phyloP scores from a whole-genome alignment of 179 eudicot species.

The Amaranthus tricolor region DNA sequence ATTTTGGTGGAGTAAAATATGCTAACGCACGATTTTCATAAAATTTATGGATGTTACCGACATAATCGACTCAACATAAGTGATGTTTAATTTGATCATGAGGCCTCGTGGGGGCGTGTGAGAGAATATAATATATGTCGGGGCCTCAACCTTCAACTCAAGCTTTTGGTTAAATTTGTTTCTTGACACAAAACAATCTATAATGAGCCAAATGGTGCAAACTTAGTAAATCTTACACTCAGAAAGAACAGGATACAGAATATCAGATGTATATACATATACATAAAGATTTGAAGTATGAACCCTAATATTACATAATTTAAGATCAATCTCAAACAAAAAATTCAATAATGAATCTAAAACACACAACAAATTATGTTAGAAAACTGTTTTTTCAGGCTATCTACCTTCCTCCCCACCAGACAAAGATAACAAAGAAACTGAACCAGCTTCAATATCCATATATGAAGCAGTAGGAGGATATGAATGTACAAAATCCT shows the following conservation, averaged over 20 bases:
- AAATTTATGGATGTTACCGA: conserved; percentile 66
- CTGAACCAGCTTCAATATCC: conserved; percentile 37
- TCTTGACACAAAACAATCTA: too few relatives aligned
- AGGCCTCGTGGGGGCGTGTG: conserved; percentile 13
- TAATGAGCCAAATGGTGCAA: too few relatives aligned
- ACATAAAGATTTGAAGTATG: background rate
- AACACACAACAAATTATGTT: background rate
- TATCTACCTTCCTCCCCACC: conserved; percentile 31
- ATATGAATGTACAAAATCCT: conserved; percentile 40
- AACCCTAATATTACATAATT: conserved; percentile 14
- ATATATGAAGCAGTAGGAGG: conserved; percentile 31
- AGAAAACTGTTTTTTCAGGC: background rate
- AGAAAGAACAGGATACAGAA: background rate
- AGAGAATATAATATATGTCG: too few relatives aligned
- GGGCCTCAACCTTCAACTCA: too few relatives aligned
- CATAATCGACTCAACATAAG: conserved; percentile 44
- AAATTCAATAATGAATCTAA: conserved; percentile 16
- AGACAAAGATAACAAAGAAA: conserved; percentile 26
- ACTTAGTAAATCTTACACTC: too few relatives aligned
- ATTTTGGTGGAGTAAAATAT: conserved; percentile 69
- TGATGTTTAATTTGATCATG: conserved; percentile 54
- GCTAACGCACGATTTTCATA: conserved; percentile 60
- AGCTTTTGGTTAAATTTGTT: background rate
- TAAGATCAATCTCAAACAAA: conserved; percentile 8
- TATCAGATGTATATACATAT: conserved; percentile 2